Evolutionary conservation across 768 basidiomycete genomes (phyloP).

Genomic region (Suillus subaureus): DNA sequence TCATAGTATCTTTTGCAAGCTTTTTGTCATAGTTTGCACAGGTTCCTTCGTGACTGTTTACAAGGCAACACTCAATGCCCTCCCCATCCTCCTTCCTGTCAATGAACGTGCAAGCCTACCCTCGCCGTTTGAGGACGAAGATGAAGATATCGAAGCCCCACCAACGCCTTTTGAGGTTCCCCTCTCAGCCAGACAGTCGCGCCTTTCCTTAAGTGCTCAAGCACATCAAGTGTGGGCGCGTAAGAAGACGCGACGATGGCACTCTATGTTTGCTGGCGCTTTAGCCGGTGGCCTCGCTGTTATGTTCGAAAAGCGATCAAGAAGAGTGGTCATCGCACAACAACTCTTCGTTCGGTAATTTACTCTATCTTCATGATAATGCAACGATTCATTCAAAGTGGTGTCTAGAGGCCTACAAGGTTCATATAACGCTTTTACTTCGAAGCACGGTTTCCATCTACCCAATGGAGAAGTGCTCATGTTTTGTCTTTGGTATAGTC

Average conservation of each 20-base stretch:
- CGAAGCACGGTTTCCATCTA: slow-evolving; percentile 63
- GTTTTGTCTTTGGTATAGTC: slow-evolving; percentile 67
- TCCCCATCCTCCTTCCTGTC: slow-evolving; percentile 69
- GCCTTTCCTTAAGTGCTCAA: slow-evolving; percentile 62
- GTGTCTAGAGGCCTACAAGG: slow-evolving; percentile 80
- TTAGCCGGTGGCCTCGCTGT: slow-evolving; percentile 74
- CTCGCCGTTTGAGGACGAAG: slow-evolving; percentile 35
- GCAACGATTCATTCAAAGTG: neutral
- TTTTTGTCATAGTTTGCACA: slow-evolving; percentile 23
- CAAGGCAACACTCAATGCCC: slow-evolving; percentile 75
- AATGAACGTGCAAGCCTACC: slow-evolving; percentile 22
- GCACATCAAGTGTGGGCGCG: slow-evolving; percentile 64
- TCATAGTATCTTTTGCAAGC: slow-evolving; percentile 3
- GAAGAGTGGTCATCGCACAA: slow-evolving; percentile 74
- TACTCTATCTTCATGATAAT: neutral
- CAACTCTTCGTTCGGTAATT: slow-evolving; percentile 82
- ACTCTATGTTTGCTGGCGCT: slow-evolving; percentile 77
- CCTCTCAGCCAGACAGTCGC: slow-evolving; percentile 40
- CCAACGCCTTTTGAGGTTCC: slow-evolving; percentile 20
- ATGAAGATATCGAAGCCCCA: slow-evolving; percentile 19
- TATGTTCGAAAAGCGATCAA: slow-evolving; percentile 70
- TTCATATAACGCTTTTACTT: slow-evolving; percentile 78
- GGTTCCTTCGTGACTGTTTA: slow-evolving; percentile 79
- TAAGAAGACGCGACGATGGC: slow-evolving; percentile 75
- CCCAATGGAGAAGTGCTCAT: slow-evolving; percentile 85